phyloP scores from a whole-genome alignment of 116 monocot species.

The Trichopus zeylanicus region DNA sequence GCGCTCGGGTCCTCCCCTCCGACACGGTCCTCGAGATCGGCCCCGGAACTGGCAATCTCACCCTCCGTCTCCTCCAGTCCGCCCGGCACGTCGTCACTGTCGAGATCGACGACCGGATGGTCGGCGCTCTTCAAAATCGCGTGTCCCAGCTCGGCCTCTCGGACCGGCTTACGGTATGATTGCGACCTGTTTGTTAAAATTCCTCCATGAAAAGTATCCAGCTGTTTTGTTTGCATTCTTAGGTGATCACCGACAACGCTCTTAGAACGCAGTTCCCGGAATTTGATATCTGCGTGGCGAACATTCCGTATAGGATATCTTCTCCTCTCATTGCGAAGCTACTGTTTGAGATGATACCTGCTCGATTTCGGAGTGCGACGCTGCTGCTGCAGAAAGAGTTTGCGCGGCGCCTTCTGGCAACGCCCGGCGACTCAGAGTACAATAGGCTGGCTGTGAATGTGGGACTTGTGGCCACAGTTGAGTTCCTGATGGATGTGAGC shows the following conservation, averaged over 20 bases:
- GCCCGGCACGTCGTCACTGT: constrained; percentile 59
- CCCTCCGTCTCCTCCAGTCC: constrained; percentile 45
- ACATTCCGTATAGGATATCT: constrained; percentile 90
- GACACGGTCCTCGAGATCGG: constrained; percentile 93
- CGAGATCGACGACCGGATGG: constrained; percentile 78
- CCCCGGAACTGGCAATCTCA: constrained; percentile 87
- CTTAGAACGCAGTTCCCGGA: constrained; percentile 49
- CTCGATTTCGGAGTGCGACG: constrained; percentile 51
- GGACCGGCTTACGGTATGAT: constrained; percentile 50
- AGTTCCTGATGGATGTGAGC: constrained; percentile 70
- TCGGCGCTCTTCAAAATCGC: constrained; percentile 43
- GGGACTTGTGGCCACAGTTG: constrained; percentile 46
- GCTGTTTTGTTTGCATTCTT: background rate
- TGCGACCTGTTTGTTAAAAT: constrained; percentile 35
- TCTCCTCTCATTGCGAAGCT: constrained; percentile 78
- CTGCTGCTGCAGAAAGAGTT: constrained; percentile 92
- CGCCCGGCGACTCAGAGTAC: constrained; percentile 69
- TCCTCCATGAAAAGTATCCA: constrained; percentile 2
- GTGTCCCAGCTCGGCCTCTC: constrained; percentile 24
- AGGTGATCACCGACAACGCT: constrained; percentile 64
- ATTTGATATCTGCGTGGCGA: constrained; percentile 74
- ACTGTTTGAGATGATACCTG: constrained; percentile 20
- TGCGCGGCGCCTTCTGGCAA: constrained; percentile 53
- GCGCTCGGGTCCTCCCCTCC: constrained; percentile 31
- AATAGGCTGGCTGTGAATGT: constrained; percentile 74